A percentile compares a stretch with the other conserved stretches of the same genome.
phyloP scores from a whole-genome alignment of 352 stramenopile genomes.

The Blastocystis sp. region DNA sequence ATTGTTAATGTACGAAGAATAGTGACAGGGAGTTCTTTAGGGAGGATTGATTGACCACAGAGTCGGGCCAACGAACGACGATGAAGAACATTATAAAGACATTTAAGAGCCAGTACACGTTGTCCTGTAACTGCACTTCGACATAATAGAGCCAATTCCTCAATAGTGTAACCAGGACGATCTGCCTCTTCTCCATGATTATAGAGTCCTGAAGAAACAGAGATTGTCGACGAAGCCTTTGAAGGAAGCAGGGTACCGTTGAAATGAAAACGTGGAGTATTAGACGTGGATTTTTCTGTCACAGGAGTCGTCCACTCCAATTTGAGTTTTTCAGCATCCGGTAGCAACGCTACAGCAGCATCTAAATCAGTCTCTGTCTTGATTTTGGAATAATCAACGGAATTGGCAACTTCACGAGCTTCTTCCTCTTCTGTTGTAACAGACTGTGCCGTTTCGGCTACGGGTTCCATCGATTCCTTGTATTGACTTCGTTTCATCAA shows the following conservation, averaged over 20 bases:
- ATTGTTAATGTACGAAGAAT: neutral
- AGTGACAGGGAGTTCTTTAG: neutral
- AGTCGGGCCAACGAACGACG: neutral
- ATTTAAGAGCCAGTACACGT: conserved; percentile 57
- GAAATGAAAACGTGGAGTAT: conserved; percentile 52
- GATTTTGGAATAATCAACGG: conserved; percentile 43
- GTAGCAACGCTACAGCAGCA: conserved; percentile 33
- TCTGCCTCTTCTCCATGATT: conserved; percentile 54
- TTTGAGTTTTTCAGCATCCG: conserved; percentile 20
- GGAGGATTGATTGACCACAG: neutral
- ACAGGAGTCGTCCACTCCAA: conserved; percentile 35
- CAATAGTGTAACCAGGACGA: conserved; percentile 53
- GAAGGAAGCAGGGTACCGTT: conserved; percentile 31
- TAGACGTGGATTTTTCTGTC: neutral
- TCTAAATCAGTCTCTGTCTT: conserved; percentile 14
- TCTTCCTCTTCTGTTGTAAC: neutral
- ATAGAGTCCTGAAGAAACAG: conserved; percentile 57
- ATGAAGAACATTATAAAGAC: conserved; percentile 16
- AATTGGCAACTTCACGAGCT: conserved; percentile 4
- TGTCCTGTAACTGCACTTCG: conserved; percentile 24
- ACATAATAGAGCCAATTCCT: conserved; percentile 1
- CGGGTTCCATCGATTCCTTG: neutral
- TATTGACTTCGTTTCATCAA: conserved; percentile 41
- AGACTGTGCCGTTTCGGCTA: neutral
- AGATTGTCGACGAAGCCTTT: neutral